A percentile compares a stretch with the other conserved stretches of the same genome.
phyloP scores from a whole-genome alignment of 345 rosid species.

The Laguncularia racemosa region DNA sequence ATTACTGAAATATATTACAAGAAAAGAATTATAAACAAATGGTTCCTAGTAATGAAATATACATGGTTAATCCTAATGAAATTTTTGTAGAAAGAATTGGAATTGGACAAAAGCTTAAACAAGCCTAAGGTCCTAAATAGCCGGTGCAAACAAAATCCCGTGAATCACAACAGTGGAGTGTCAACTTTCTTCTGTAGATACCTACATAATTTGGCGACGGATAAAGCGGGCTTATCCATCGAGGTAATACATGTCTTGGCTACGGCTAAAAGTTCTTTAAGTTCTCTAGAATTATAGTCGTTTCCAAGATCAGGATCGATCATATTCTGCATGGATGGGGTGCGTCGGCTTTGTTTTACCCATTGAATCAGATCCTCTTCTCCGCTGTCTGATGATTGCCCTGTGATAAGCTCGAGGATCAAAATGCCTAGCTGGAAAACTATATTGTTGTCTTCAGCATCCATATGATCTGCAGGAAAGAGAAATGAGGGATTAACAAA shows the following conservation, averaged over 20 bases:
- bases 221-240: slow-evolving; percentile 46
- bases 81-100: background rate
- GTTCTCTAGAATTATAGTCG: slow-evolving; percentile 51
- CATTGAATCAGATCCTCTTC: slow-evolving; percentile 59
- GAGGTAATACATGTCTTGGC: slow-evolving; percentile 70
- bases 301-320: slow-evolving; percentile 87
- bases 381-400: slow-evolving; percentile 72
- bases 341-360: slow-evolving; percentile 60
- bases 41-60: background rate
- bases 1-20: too few relatives aligned
- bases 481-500: background rate
- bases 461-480: slow-evolving; percentile 28
- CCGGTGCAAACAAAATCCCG: background rate
- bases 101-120: background rate
- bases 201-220: slow-evolving; percentile 47
- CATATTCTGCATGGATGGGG: slow-evolving; percentile 66
- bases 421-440: slow-evolving; percentile 83
- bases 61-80: background rate
- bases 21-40: background rate
- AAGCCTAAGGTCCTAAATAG: background rate
- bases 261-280: slow-evolving; percentile 59
- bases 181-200: slow-evolving; percentile 62
- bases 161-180: background rate
- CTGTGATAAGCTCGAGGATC: slow-evolving; percentile 80
- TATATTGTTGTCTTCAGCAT: slow-evolving; percentile 40